These are phyloP conservation scores for Aspergillus sergii DNA, from an alignment of 2,329 filamentous ascomycete genomes.

Conservation along the genomic window DNA sequence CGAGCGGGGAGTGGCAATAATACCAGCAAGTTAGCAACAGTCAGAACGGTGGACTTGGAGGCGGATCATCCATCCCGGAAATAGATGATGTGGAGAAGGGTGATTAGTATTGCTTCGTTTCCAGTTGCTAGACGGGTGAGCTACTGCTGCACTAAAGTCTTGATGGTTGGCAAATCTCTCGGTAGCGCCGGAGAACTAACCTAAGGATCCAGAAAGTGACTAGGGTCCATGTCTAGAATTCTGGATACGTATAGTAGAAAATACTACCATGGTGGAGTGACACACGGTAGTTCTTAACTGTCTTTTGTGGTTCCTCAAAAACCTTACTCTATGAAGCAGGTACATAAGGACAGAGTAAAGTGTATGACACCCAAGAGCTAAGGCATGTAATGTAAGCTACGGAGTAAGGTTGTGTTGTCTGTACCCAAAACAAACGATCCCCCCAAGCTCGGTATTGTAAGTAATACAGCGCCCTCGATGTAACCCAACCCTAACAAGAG, in stretches of 20 bases:
- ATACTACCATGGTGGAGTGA: background rate
- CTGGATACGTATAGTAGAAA: background rate
- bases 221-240: background rate
- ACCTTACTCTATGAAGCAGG: background rate
- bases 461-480: background rate
- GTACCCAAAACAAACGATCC: background rate
- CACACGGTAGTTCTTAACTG: background rate
- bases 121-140: constrained; percentile 7
- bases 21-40: background rate
- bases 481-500: background rate
- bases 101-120: constrained; percentile 17
- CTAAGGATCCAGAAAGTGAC: background rate
- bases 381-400: background rate
- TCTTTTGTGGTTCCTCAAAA: too few species aligned
- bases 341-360: background rate
- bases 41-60: background rate
- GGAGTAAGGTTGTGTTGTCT: background rate
- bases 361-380: background rate
- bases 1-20: constrained; percentile 15
- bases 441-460: background rate
- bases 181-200: constrained; percentile 1
- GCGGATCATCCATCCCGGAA: constrained; percentile 1
- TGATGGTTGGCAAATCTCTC: background rate
- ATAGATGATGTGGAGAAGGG: constrained; percentile 13
- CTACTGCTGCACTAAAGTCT: constrained; percentile 8